phyloP scores from a whole-genome alignment of 73 alveolate genomes.

The Tetrahymena thermophila region DNA sequence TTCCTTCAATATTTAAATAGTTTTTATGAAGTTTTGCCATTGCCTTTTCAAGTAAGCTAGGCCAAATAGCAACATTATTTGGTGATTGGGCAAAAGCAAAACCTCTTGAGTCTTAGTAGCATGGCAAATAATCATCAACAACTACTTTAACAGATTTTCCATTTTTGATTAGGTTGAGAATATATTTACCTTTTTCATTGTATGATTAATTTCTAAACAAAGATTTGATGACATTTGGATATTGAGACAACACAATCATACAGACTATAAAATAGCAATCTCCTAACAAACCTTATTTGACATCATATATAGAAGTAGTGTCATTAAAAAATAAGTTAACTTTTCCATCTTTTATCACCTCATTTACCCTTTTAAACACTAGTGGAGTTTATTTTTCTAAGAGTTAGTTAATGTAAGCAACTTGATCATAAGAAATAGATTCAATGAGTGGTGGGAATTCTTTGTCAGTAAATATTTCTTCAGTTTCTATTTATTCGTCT shows the following conservation, averaged over 20 bases:
- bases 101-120: constrained; percentile 28
- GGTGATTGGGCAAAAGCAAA: constrained; percentile 49
- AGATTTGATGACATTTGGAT: constrained; percentile 35
- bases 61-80: constrained; percentile 52
- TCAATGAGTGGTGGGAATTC: background rate
- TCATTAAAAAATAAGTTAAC: background rate
- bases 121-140: constrained; percentile 52
- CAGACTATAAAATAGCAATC: constrained; percentile 55
- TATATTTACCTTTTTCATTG: constrained; percentile 11
- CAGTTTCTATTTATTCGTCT: background rate
- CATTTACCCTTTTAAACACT: background rate
- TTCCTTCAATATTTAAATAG: constrained; percentile 45
- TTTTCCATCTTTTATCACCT: background rate
- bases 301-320: constrained; percentile 16
- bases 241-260: constrained; percentile 53
- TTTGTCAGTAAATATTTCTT: background rate
- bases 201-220: background rate
- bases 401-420: background rate
- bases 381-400: background rate
- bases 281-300: constrained; percentile 53
- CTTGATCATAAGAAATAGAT: background rate
- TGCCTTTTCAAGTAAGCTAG: constrained; percentile 49
- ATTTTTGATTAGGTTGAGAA: constrained; percentile 31
- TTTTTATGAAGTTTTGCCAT: constrained; percentile 52
- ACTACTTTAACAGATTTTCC: constrained; percentile 49